Evolutionary conservation across 192 early-diverging fungal species (phyloP), one percentile per base, ranked within the genome.

Genomic region (Rhizophagus clarus): DNA sequence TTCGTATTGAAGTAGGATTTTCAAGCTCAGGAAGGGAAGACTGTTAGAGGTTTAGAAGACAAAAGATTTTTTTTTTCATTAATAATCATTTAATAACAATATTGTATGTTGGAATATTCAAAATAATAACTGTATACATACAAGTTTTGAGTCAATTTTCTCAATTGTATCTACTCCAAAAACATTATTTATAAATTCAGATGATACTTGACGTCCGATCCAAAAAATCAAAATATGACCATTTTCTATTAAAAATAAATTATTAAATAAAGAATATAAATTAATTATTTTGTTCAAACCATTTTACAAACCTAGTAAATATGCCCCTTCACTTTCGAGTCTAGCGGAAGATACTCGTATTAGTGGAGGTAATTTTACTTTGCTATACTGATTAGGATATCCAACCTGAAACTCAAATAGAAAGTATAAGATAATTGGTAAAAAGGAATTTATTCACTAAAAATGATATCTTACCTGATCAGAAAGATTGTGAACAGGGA

Each of bases 161-260:
- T 95, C 93, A 28, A 95, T 72, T n/a, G 90, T 78, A 1, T 88
- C 74, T 0, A 93, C 93, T 17, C 96, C 97, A 88, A 99, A 95
- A 17, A 96, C 85, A n/a, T 89, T 89, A 70, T 87, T 86, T 24
- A 99, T 74, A 64, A 92, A 88, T 34, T 90, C 85, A 4, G 85
- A 42, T 10, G 93, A 69, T 17, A 90, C 76, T 76, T 95, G 87
- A 9, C 91, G 87, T 6, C 98, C 98, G 24, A 99, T 79, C 96
- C 96, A 99, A n/a, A 98, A 83, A 72, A 89, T 90, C 84, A 96
- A 80, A 63, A 81, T 78, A 70, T 94, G 88, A 10, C 94, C 92
- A 80, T 95, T 96, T 83, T 97, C 96, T 87, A 74, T 61, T 62
- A 29, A 26, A 76, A 66, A 42, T 26, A 60, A 34, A 86, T 79